Percentiles rank a stretch among this genome's conserved stretches.
These are phyloP conservation scores for Ligustrum vulgare DNA, from an alignment of 257 asterid genomes.

Conservation along the genomic window DNA sequence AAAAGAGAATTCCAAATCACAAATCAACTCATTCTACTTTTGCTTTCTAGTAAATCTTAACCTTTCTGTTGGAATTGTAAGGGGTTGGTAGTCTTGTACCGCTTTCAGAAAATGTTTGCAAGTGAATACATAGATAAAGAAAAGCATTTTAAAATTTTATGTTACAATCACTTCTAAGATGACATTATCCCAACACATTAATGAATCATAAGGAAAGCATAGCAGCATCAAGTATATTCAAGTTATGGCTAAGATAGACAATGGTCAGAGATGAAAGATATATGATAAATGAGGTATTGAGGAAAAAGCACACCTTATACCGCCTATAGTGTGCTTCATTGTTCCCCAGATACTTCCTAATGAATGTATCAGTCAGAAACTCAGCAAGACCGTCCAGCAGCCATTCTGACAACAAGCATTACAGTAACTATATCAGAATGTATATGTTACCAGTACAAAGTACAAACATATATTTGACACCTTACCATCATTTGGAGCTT, in stretches of 20 bases:
- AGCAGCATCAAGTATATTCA: not conserved
- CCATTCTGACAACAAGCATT: slow-evolving; percentile 69
- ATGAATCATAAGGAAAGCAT: not conserved
- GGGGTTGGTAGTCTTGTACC: not conserved
- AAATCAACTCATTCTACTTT: not conserved
- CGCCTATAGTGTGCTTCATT: slow-evolving; percentile 97
- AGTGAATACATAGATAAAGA: not conserved
- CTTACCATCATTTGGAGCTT: slow-evolving; percentile 85
- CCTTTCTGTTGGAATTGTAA: not conserved
- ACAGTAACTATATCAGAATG: slow-evolving; percentile 20
- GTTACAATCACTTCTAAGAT: slow-evolving; percentile 17
- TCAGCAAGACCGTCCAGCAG: slow-evolving; percentile 98
- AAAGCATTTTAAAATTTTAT: not conserved
- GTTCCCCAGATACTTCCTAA: slow-evolving; percentile 86
- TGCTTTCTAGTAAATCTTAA: not conserved
- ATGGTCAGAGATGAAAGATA: not conserved
- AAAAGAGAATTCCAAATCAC: not conserved
- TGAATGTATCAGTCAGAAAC: slow-evolving; percentile 81
- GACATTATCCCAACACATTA: slow-evolving; percentile 12
- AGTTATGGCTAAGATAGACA: not conserved
- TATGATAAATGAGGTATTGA: slow-evolving; percentile 16
- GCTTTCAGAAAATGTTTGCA: slow-evolving; percentile 9
- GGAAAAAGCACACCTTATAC: slow-evolving; percentile 70
- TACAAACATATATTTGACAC: slow-evolving; percentile 21
- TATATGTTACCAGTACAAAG: slow-evolving; percentile 7